A percentile compares a stretch with the other conserved stretches of the same genome.
phyloP scores from a whole-genome alignment of 768 basidiomycete species.

The Fomitopsis pulvina region DNA sequence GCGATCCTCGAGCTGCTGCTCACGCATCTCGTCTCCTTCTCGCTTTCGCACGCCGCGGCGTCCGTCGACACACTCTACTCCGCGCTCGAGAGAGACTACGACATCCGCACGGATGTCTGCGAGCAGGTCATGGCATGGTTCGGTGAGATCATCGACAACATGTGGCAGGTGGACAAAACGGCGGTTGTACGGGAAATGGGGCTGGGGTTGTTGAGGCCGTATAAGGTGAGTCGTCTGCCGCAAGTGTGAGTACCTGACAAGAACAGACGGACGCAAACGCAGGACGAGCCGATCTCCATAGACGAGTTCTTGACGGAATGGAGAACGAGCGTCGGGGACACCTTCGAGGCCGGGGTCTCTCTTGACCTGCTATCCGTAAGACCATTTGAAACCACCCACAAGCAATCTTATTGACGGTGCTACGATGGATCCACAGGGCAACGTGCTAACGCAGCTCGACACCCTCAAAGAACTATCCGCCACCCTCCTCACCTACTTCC shows the following conservation, averaged over 20 bases:
- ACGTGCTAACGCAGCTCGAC: constrained; percentile 51
- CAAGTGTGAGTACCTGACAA: no score
- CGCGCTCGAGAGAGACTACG: constrained; percentile 66
- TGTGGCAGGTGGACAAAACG: constrained; percentile 63
- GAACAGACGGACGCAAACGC: no score
- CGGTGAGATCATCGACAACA: constrained; percentile 41
- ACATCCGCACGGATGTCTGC: constrained; percentile 53
- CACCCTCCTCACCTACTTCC: constrained; percentile 61
- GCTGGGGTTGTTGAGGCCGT: constrained; percentile 57
- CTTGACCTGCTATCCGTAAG: constrained; percentile 65
- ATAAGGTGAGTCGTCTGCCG: constrained; percentile 39
- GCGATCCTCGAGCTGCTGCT: constrained; percentile 72
- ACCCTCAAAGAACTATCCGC: constrained; percentile 26
- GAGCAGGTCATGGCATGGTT: constrained; percentile 81
- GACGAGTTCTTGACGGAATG: constrained; percentile 58
- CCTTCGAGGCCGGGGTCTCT: constrained; percentile 55
- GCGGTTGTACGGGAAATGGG: constrained; percentile 72
- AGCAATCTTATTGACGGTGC: not conserved
- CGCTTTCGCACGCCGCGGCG: constrained; percentile 43
- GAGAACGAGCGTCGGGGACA: constrained; percentile 72
- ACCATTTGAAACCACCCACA: constrained; percentile 6
- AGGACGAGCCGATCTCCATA: constrained; percentile 57
- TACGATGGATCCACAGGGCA: constrained; percentile 65
- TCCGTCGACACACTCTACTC: constrained; percentile 53
- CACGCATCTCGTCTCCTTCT: constrained; percentile 61